Conservation (phyloP, 2,329 filamentous ascomycete species). For the Fusarium begoniae region DNA sequence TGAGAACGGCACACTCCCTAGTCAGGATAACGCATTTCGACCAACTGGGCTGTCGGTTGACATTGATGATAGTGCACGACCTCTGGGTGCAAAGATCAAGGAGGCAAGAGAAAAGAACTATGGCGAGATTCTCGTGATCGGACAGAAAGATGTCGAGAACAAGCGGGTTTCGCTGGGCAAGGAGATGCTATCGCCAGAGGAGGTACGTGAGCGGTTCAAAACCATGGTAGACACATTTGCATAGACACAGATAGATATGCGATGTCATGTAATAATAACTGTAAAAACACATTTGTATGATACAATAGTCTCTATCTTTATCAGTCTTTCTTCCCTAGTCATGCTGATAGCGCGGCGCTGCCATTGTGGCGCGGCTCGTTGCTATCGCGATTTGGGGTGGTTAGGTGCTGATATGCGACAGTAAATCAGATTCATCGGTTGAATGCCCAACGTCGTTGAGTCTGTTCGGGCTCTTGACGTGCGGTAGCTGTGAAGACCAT, state of each 20-base stretch:
- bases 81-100: slow-evolving; percentile 73
- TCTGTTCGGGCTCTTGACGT: neutral
- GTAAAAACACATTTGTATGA: slow-evolving; percentile 11
- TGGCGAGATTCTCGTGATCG: slow-evolving; percentile 77
- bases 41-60: slow-evolving; percentile 74
- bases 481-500: neutral
- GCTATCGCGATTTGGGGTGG: neutral
- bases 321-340: neutral
- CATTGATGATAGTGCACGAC: slow-evolving; percentile 70
- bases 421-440: neutral
- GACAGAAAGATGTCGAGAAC: slow-evolving; percentile 69
- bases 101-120: slow-evolving; percentile 79
- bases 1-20: slow-evolving; percentile 43
- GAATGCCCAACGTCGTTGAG: neutral
- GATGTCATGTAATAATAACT: slow-evolving; percentile 1
- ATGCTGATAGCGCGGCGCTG: slow-evolving; percentile 5
- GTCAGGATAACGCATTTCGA: slow-evolving; percentile 57
- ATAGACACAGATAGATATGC: slow-evolving; percentile 43
- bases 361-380: slow-evolving; percentile 7
- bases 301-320: neutral
- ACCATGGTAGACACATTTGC: slow-evolving; percentile 58
- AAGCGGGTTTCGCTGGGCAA: slow-evolving; percentile 60
- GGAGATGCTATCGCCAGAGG: slow-evolving; percentile 54
- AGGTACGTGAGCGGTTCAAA: slow-evolving; percentile 57
- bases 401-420: neutral